These are phyloP conservation scores for Candida manassasensis DNA, from an alignment of 805 yeast genomes.

Conservation along the genomic window DNA sequence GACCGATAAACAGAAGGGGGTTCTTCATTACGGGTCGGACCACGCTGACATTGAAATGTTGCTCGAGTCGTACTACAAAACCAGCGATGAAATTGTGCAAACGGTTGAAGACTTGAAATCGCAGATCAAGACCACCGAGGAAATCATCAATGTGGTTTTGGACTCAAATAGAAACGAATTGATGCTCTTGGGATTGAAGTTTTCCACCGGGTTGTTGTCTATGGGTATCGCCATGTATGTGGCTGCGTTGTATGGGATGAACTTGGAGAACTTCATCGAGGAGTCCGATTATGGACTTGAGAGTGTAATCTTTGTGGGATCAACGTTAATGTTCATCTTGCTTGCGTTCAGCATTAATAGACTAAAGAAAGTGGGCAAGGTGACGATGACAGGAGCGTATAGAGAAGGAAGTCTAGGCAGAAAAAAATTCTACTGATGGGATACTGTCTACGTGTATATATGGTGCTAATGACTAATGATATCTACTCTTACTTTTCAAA, in stretches of 20 bases:
- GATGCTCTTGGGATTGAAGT: conserved; percentile 80
- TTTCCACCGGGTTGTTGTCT: conserved; percentile 78
- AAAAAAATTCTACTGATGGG: conserved; percentile 2
- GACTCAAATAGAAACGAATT: conserved; percentile 93
- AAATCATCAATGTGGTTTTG: conserved; percentile 84
- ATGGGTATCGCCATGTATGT: conserved; percentile 75
- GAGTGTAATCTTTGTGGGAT: conserved; percentile 36
- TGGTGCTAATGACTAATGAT: conserved; percentile 1
- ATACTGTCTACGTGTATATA: too few species aligned
- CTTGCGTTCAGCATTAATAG: conserved; percentile 52
- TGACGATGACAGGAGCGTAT: conserved; percentile 55
- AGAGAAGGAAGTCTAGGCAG: conserved; percentile 1
- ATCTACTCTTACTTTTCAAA: conserved; percentile 15
- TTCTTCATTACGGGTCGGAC: conserved; percentile 49
- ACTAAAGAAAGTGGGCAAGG: conserved; percentile 61
- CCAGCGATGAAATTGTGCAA: conserved; percentile 92
- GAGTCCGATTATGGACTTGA: conserved; percentile 70
- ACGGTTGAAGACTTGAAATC: conserved; percentile 70
- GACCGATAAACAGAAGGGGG: conserved; percentile 50
- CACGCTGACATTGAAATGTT: conserved; percentile 88
- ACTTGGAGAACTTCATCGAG: conserved; percentile 86
- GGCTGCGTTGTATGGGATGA: conserved; percentile 94
- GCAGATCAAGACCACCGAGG: conserved; percentile 92
- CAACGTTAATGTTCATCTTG: conserved; percentile 40
- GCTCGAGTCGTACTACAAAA: conserved; percentile 84